Conservation (phyloP, 2,329 filamentous ascomycete species). For the Akanthomyces muscarius region DNA sequence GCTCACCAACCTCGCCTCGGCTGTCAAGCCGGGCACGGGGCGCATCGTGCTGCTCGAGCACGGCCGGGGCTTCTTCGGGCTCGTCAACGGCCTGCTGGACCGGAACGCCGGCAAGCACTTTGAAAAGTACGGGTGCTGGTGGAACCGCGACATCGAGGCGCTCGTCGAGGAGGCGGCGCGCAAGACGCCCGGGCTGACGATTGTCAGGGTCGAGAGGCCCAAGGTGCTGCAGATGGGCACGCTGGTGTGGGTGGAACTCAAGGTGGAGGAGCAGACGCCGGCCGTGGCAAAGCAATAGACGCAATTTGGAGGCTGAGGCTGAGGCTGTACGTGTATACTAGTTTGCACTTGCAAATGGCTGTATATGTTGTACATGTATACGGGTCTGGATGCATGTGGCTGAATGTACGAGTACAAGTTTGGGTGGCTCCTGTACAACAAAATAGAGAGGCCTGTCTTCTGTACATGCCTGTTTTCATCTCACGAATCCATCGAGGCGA, state of each 20-base stretch:
- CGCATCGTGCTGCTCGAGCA: constrained; percentile 61
- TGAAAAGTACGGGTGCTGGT: constrained; percentile 61
- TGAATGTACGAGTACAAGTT: background rate
- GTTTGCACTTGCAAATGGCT: background rate
- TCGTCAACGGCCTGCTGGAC: constrained; percentile 55
- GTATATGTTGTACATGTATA: background rate
- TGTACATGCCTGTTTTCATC: too few relatives aligned
- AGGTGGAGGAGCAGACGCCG: constrained; percentile 30
- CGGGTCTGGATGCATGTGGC: background rate
- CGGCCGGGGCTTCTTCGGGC: constrained; percentile 51
- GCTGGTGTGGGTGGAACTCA: constrained; percentile 55
- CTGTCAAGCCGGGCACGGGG: constrained; percentile 51
- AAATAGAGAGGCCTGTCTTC: background rate
- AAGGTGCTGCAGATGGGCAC: constrained; percentile 54
- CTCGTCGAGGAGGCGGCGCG: constrained; percentile 48
- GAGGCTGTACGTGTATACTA: background rate
- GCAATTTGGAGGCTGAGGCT: background rate
- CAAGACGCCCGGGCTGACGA: constrained; percentile 50
- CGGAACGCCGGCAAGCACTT: constrained; percentile 53
- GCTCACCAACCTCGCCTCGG: constrained; percentile 49
- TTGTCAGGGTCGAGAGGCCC: constrained; percentile 51
- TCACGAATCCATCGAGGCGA: background rate
- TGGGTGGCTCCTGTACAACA: background rate
- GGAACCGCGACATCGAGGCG: constrained; percentile 59
- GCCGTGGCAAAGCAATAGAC: background rate